Evolutionary conservation across 805 yeast genomes (phyloP), one percentile per base, ranked within the genome.

Genomic region (Schwanniomyces polymorphus): DNA sequence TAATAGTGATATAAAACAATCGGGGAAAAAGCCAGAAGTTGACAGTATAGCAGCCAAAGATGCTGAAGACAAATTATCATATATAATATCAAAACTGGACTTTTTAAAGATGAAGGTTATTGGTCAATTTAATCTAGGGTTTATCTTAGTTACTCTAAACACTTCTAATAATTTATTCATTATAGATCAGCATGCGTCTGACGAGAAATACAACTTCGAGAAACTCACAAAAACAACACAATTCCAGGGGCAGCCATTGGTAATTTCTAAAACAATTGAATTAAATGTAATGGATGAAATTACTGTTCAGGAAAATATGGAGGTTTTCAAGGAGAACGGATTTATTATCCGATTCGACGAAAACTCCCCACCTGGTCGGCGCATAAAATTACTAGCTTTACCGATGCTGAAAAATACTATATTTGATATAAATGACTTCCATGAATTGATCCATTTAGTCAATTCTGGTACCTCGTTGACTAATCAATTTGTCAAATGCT

Each of bases 161-260:
- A 65, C 64, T 40, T 48, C 49, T 4, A 61, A 60, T 23, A 90
- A 90, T 59, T 57, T 92, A 27, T 91, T 94, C 57, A 91, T 94
- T 28, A 78, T 94, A 41, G 99, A 94, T 63, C 99, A 94, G 65
- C 99, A 94, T 70, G 99, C 99, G 0, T 88, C 96, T 54, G 99
- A 94, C 68, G 99, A 94, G 59, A 94, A 91, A 56, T 90, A 59
- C 70, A 94, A 94, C 64, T 94, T 89, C 70, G 99, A 94, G 63
- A 73, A 71, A 42, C 64, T 70, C 14, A 74, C 73, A 2, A 80
- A 87, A 0, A 67, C 71, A 0, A 82, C 91, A 52, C 78, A 81
- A 39, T 59, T 70, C 8, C 60, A 53, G 12, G 75, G 78, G 38
- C 97, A 94, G 65, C 82, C 84, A 1, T 70, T 94, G 42, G 88